These are phyloP conservation scores for Curvularia verruculosa DNA, from an alignment of 2,329 filamentous ascomycete species.

Conservation along the genomic window DNA sequence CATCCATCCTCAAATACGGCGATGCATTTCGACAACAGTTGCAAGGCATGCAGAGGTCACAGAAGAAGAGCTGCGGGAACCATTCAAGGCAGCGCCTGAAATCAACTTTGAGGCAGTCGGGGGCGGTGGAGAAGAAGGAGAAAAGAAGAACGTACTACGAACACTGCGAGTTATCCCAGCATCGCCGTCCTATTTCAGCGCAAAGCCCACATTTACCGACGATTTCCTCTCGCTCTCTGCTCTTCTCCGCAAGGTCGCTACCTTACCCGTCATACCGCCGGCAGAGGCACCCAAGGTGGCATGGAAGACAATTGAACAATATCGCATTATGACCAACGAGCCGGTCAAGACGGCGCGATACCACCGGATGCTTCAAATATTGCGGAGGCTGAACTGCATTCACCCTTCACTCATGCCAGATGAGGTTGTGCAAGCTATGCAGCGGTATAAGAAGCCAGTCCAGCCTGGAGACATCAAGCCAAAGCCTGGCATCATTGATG, in stretches of 20 bases:
- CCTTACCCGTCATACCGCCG: constrained; percentile 71
- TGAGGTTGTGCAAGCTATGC: constrained; percentile 69
- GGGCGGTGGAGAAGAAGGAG: constrained; percentile 21
- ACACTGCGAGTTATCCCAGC: constrained; percentile 74
- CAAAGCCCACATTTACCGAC: constrained; percentile 84
- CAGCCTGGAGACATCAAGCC: constrained; percentile 71
- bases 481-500: constrained; percentile 71
- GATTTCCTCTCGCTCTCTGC: constrained; percentile 75
- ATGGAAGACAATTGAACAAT: constrained; percentile 81
- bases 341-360: constrained; percentile 71
- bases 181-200: constrained; percentile 95
- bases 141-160: constrained; percentile 31
- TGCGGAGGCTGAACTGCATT: constrained; percentile 84
- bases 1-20: constrained; percentile 26
- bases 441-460: constrained; percentile 74
- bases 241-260: constrained; percentile 72
- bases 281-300: constrained; percentile 73
- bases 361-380: constrained; percentile 73
- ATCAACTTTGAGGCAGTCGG: constrained; percentile 47
- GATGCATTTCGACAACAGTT: constrained; percentile 44
- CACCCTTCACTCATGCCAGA: constrained; percentile 76
- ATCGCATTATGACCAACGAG: constrained; percentile 62
- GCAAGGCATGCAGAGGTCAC: constrained; percentile 33
- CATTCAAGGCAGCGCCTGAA: constrained; percentile 52
- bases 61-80: constrained; percentile 29